phyloP scores from a whole-genome alignment of 176 grass and related monocot species.

The Bromus sterilis region DNA sequence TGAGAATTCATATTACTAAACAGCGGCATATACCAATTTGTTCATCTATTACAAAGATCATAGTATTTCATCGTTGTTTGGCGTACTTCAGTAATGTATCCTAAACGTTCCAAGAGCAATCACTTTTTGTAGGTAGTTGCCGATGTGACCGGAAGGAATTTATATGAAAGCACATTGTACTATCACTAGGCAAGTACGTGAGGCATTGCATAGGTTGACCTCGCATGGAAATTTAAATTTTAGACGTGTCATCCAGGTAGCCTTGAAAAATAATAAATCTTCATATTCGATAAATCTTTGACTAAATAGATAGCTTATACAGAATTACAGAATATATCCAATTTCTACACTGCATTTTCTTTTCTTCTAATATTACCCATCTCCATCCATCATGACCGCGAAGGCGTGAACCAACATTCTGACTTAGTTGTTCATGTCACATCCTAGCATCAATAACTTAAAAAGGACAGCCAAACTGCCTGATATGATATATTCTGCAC shows the following conservation, averaged over 20 bases:
- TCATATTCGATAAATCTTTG: not conserved
- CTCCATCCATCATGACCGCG: slow-evolving; percentile 21
- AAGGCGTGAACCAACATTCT: slow-evolving; percentile 24
- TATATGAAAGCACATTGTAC: not conserved
- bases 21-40: not conserved
- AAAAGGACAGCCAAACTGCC: slow-evolving; percentile 14
- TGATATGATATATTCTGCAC: slow-evolving; percentile 24
- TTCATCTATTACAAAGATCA: not conserved
- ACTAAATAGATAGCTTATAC: not conserved
- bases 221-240: not conserved
- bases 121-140: not conserved
- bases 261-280: slow-evolving; percentile 16
- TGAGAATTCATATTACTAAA: slow-evolving; percentile 4
- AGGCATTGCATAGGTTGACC: not conserved
- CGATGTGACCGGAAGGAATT: not conserved
- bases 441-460: slow-evolving; percentile 25
- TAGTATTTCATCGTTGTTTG: slow-evolving; percentile 1
- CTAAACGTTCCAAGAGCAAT: not conserved
- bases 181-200: not conserved
- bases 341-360: not conserved
- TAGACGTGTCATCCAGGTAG: not conserved
- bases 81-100: not conserved
- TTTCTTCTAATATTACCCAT: not conserved
- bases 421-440: slow-evolving; percentile 5
- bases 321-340: not conserved